These are phyloP conservation scores for Theileria equi DNA, from an alignment of 169 alveolate species.

Conservation along the genomic window DNA sequence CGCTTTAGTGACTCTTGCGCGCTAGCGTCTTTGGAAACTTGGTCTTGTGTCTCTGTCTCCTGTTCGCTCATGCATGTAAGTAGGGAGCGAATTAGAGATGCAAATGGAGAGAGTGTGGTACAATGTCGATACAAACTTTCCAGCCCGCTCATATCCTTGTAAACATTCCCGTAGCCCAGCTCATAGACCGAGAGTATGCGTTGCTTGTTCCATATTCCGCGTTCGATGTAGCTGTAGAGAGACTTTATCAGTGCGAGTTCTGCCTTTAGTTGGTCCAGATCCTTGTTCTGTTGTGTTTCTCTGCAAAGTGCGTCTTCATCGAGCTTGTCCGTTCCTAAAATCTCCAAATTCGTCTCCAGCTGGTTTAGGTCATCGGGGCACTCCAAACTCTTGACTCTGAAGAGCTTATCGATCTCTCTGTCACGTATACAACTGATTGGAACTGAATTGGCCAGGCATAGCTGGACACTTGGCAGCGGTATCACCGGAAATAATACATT, in stretches of 20 bases:
- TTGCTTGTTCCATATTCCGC: not conserved
- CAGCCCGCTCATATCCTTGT: not conserved
- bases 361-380: too few species aligned
- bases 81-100: not conserved
- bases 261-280: not conserved
- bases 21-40: not conserved
- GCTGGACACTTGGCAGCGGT: not conserved
- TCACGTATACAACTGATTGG: slow-evolving; percentile 1
- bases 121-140: too few species aligned
- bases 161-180: not conserved
- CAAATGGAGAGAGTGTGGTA: too few species aligned
- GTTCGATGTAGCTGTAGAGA: not conserved
- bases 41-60: not conserved
- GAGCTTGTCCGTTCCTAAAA: too few species aligned
- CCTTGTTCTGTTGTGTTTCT: not conserved
- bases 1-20: not conserved
- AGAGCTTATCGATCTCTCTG: too few species aligned
- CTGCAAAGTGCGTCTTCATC: too few species aligned
- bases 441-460: not conserved
- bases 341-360: too few species aligned
- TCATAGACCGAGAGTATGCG: not conserved
- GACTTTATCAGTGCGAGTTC: not conserved
- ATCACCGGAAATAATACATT: not conserved
- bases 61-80: not conserved
- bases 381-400: too few species aligned